Base-by-base conservation (phyloP, 768 basidiomycete species). In the Filobasidium floriforme region DNA sequence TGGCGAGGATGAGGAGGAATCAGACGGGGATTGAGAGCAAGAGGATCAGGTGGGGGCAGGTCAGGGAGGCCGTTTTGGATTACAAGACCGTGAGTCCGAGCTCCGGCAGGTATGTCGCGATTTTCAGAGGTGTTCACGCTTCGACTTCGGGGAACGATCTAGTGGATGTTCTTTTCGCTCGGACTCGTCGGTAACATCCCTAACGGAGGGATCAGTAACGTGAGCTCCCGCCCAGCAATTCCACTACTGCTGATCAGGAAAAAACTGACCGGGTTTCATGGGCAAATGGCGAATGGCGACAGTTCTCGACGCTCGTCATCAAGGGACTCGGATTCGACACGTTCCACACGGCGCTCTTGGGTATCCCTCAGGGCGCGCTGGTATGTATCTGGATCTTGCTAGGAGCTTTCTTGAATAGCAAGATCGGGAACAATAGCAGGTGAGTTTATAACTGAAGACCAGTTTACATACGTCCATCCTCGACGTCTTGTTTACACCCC, bases 1-100 rank as follows among this genome's bases (percentile, higher is more conserved):
- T 80, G 59, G 77, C 75, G 0, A 68, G 80, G 10, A 66, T 78
- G 61, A 59, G 76, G 37, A 68, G 68, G 24, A 79, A 80, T 60
- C 79, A 80, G 64, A 79, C 76, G 11, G 78, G 77, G 60, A 69
- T 79, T 24, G 81, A 78, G 59, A 72, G 73, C 54, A 55, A 72
- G n/a, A 59, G 37, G 32, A 75, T 77, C 72, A 78, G 77, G 61
- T 70, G 68, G 73, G 59, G 71, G 22, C 79, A 80, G 60, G 67
- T 79, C 63, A 73, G 63, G 41, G 79, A 80, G 65, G 69, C 74
- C 6, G 70, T 74, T 41, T 68, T 68, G 26, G 78, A 79, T 61
- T 71, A 72, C 61, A 79, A 79, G 65, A 75, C 75, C 9, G 49
- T 54, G 41, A 61, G 41, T 18, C 32, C 40, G 60, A n/a, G n/a